Conservation (phyloP, 2,329 filamentous ascomycete genomes). For the Pyrenochaeta sp. region DNA sequence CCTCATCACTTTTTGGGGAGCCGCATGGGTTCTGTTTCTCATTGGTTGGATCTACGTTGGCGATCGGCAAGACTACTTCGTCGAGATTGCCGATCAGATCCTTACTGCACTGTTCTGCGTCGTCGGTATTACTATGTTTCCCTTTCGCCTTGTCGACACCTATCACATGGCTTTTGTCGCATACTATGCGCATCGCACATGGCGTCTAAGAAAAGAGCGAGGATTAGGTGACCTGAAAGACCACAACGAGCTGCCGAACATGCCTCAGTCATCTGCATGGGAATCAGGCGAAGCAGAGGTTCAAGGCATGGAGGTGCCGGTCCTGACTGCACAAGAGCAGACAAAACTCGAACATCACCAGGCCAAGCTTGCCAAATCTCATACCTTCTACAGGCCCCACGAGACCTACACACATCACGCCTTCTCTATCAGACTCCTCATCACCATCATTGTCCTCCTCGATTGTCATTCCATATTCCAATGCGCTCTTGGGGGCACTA, state of each 20-base stretch:
- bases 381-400: conserved; percentile 89
- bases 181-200: conserved; percentile 72
- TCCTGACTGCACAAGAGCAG: conserved; percentile 71
- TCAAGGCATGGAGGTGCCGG: conserved; percentile 58
- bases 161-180: conserved; percentile 87
- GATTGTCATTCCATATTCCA: conserved; percentile 83
- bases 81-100: conserved; percentile 64
- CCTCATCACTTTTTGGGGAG: conserved; percentile 84
- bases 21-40: conserved; percentile 87
- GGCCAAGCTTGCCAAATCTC: conserved; percentile 78
- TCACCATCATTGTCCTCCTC: conserved; percentile 77
- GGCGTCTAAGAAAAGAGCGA: conserved; percentile 69
- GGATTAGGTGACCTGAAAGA: conserved; percentile 69
- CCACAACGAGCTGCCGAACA: conserved; percentile 71
- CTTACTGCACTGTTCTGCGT: conserved; percentile 70
- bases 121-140: conserved; percentile 68
- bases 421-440: conserved; percentile 76
- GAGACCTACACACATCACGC: conserved; percentile 85
- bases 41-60: conserved; percentile 89
- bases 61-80: conserved; percentile 68
- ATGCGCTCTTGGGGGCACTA: conserved; percentile 78
- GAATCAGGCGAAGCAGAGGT: conserved; percentile 45
- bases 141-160: conserved; percentile 81
- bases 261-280: conserved; percentile 54
- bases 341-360: conserved; percentile 77